Conservation (phyloP, 2,329 filamentous ascomycete genomes). For the Nigrospora osmanthi region DNA sequence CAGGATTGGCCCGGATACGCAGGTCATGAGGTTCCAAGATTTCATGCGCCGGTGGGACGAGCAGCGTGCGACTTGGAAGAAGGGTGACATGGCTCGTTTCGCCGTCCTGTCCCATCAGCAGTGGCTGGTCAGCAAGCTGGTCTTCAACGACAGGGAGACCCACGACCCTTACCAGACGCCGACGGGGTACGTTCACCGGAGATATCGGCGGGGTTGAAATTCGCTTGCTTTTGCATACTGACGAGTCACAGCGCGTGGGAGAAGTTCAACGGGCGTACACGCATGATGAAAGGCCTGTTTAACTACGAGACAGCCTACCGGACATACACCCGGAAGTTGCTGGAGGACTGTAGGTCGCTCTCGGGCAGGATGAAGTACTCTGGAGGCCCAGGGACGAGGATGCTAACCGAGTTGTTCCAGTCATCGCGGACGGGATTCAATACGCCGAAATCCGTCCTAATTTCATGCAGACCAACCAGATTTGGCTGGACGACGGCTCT, state of each 20-base stretch:
- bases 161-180: constrained; percentile 42
- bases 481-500: constrained; percentile 39
- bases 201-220: too few species aligned
- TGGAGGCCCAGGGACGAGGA: too few species aligned
- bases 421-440: constrained; percentile 49
- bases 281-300: constrained; percentile 53
- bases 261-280: constrained; percentile 54
- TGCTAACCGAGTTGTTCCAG: constrained; percentile 9
- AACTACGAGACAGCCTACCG: constrained; percentile 49
- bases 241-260: constrained; percentile 39
- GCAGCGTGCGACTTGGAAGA: constrained; percentile 34
- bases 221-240: constrained; percentile 1
- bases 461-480: constrained; percentile 45
- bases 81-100: constrained; percentile 16
- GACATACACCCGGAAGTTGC: constrained; percentile 44
- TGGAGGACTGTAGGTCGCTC: constrained; percentile 27
- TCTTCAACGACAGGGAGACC: constrained; percentile 53
- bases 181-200: constrained; percentile 35
- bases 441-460: constrained; percentile 55
- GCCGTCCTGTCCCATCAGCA: constrained; percentile 23
- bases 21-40: background rate
- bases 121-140: constrained; percentile 57
- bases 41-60: constrained; percentile 1
- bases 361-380: too few species aligned
- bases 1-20: background rate